These are phyloP conservation scores for Phytophthora cactorum DNA, from an alignment of 352 stramenopile genomes.

Conservation along the genomic window DNA sequence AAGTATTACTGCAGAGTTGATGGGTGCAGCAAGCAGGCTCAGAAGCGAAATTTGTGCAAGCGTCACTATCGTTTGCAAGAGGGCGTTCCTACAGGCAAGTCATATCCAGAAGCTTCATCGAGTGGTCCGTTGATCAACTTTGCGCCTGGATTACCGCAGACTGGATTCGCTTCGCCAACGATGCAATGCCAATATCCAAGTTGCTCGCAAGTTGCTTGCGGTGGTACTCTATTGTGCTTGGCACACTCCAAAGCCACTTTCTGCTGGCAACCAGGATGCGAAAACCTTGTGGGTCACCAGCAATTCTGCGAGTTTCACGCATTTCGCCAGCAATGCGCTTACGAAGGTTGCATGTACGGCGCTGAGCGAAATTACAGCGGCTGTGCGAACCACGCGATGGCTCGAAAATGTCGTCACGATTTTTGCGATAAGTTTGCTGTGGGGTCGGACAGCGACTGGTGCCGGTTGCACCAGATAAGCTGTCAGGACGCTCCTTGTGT, in stretches of 20 bases:
- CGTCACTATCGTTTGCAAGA: slow-evolving; percentile 62
- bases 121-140: slow-evolving; percentile 9
- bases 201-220: slow-evolving; percentile 42
- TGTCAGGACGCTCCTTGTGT: slow-evolving; percentile 56
- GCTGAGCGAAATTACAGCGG: slow-evolving; percentile 43
- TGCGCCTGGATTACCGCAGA: slow-evolving; percentile 3
- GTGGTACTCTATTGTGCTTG: slow-evolving; percentile 45
- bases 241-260: slow-evolving; percentile 57
- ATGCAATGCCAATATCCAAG: slow-evolving; percentile 48
- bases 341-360: slow-evolving; percentile 57
- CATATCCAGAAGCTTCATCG: slow-evolving; percentile 12
- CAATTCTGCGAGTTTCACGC: slow-evolving; percentile 69
- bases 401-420: slow-evolving; percentile 56
- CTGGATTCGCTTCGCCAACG: slow-evolving; percentile 8
- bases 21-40: slow-evolving; percentile 66
- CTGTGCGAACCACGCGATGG: slow-evolving; percentile 53
- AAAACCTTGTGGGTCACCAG: slow-evolving; percentile 58
- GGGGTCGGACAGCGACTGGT: slow-evolving; percentile 40
- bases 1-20: slow-evolving; percentile 78
- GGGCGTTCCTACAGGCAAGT: slow-evolving; percentile 15
- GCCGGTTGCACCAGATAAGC: slow-evolving; percentile 57
- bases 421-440: slow-evolving; percentile 72
- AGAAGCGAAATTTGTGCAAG: slow-evolving; percentile 69
- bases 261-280: slow-evolving; percentile 67
- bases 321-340: slow-evolving; percentile 60